Conservation (phyloP, 805 yeast species). For the Candida silvicultrix region DNA sequence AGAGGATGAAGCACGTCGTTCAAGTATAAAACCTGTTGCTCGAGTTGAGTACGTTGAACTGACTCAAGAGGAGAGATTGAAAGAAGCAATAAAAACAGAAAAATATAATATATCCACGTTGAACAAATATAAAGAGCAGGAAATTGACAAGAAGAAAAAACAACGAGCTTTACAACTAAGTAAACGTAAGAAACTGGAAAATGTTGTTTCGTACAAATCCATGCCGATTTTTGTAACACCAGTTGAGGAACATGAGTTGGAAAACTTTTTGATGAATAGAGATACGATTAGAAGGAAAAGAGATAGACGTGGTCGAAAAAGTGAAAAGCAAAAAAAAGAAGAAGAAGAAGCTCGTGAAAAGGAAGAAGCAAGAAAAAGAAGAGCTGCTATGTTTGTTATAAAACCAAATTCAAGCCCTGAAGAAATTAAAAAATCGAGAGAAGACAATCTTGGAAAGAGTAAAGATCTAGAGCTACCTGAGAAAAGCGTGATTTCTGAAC, state of each 20-base stretch:
- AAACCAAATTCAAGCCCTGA: constrained; percentile 4
- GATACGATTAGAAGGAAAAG: constrained; percentile 31
- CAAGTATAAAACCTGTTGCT: constrained; percentile 34
- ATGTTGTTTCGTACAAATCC: constrained; percentile 50
- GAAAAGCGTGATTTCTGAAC: not conserved
- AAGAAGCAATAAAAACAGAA: constrained; percentile 88
- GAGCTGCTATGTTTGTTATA: constrained; percentile 6
- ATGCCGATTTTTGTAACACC: constrained; percentile 52
- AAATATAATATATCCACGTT: constrained; percentile 65
- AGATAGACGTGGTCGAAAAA: constrained; percentile 36
- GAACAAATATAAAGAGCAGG: constrained; percentile 77
- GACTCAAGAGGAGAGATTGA: constrained; percentile 39
- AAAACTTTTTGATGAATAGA: constrained; percentile 34
- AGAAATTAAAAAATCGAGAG: constrained; percentile 4
- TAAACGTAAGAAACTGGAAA: constrained; percentile 52
- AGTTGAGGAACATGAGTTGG: constrained; percentile 50
- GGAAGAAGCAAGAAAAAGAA: constrained; percentile 22
- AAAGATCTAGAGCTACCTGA: constrained; percentile 1
- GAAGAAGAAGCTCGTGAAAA: constrained; percentile 25
- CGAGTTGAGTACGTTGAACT: constrained; percentile 35
- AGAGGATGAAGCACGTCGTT: constrained; percentile 57
- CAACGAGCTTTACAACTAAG: constrained; percentile 70
- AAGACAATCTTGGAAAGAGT: not conserved
- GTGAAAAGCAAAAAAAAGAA: constrained; percentile 35
- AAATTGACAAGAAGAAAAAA: constrained; percentile 67